Evolutionary conservation across 2,329 filamentous ascomycete genomes (phyloP), one percentile per base, ranked within the genome.

Genomic region (Pestalotiopsis sp.): DNA sequence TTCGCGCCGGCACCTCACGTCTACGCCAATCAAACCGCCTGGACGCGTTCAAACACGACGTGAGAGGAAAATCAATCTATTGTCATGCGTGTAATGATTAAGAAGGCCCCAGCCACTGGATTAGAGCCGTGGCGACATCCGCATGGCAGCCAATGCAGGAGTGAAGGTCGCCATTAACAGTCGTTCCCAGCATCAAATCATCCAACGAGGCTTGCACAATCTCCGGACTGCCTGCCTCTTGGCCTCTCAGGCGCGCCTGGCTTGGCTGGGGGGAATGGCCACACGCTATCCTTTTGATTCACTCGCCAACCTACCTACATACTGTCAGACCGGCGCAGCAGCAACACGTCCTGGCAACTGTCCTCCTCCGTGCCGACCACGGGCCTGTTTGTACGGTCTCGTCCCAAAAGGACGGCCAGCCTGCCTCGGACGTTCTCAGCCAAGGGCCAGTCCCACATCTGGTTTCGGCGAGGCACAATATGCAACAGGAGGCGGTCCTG

Each of bases 41-140:
- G 70, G 72, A 80, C 80, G 79, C 78, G 79, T 70, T 80, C 71
- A 74, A 77, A 78, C 79, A 80, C 79, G 77, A 75, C 76, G 75
- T 75, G 64, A 67, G 70, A 68, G 59, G 59, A 49, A 75, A 78
- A 77, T 73, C 78, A 79, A 80, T 80, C 78, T 78, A 80, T 66
- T 59, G 56, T 75, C 75, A 79, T 79, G 78, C 79, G 77, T 80
- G 78, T 80, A 77, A 76, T 78, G 75, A 36, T 77, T 72, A 74
- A 52, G 45, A 74, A 74, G 72, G 52, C 25, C 59, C 59, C 58
- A 67, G 66, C 64, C 57, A 45, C 27, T 60, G 27, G 56, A 59
- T n/a, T 66, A 17, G 31, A n/a, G 36, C 36, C 52, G n/a, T 17
- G 45, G 17, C 45, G 45, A 52, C 25, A 38, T 45, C n/a, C 63